Conservation (phyloP, 371 early-diverging fungal species). For the Circinella umbellata region DNA sequence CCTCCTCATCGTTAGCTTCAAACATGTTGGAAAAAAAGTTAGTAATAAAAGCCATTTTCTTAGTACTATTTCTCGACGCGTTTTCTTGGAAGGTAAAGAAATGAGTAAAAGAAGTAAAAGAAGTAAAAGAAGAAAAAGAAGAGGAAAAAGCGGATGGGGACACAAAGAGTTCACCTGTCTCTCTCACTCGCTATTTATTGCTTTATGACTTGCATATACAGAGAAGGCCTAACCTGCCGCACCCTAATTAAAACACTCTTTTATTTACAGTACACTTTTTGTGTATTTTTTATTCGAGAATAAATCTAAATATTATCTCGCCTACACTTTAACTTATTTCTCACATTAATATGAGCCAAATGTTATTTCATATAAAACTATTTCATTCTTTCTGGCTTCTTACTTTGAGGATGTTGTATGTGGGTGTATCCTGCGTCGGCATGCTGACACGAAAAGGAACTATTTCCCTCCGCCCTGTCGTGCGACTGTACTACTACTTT, state of each 20-base stretch:
- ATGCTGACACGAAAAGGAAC: slow-evolving; percentile 9
- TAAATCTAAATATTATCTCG: too few species aligned
- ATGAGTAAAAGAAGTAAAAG: not conserved
- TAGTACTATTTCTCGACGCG: not conserved
- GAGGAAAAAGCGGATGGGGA: not conserved
- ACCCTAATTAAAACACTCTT: too few species aligned
- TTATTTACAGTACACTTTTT: too few species aligned
- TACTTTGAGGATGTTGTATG: not conserved
- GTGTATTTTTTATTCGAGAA: too few species aligned
- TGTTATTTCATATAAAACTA: too few species aligned
- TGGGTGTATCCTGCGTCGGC: not conserved
- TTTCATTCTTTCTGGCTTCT: not conserved
- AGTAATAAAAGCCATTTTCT: slow-evolving; percentile 9
- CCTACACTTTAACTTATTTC: too few species aligned
- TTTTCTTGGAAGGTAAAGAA: not conserved
- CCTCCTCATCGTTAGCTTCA: slow-evolving; percentile 24
- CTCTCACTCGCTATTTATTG: too few species aligned
- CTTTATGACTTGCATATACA: not conserved
- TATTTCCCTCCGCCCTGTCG: slow-evolving; percentile 7
- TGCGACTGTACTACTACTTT: not conserved
- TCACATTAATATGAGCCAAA: too few species aligned
- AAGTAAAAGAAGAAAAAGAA: slow-evolving; percentile 2
- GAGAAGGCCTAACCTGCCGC: too few species aligned
- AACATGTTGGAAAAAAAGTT: slow-evolving; percentile 9
- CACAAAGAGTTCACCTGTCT: not conserved